Conservation (phyloP, 306 rosid species). For the Begonia loranthoides region DNA sequence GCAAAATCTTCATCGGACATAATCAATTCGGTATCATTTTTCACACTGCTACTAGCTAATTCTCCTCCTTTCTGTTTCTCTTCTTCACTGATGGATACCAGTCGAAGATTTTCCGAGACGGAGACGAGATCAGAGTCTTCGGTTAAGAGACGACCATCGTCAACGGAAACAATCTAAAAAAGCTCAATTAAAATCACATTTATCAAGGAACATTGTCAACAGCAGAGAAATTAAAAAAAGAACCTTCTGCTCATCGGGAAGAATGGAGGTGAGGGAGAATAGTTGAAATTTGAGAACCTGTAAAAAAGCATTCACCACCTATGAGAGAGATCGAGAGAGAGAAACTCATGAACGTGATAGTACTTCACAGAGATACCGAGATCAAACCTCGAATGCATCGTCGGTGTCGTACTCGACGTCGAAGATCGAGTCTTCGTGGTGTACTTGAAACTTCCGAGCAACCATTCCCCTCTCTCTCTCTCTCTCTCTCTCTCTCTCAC, state of each 20-base stretch:
- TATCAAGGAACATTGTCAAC: not conserved
- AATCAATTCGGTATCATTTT: constrained; percentile 12
- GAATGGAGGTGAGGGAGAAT: constrained; percentile 54
- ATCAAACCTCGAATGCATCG: constrained; percentile 54
- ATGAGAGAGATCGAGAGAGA: not conserved
- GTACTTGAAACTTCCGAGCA: constrained; percentile 41
- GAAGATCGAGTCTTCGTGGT: constrained; percentile 32
- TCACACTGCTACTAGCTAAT: constrained; percentile 3
- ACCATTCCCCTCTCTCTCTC: constrained; percentile 25
- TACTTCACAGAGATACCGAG: not conserved
- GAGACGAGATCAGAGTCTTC: constrained; percentile 48
- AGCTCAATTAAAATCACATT: not conserved
- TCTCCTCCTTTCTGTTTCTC: constrained; percentile 7
- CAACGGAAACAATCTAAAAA: constrained; percentile 30
- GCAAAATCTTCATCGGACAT: constrained; percentile 67
- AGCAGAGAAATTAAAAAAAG: not conserved
- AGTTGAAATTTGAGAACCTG: constrained; percentile 67
- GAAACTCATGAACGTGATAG: not conserved
- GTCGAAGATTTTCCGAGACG: constrained; percentile 43
- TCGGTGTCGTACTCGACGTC: constrained; percentile 52
- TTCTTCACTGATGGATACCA: constrained; percentile 29
- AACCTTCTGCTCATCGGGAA: constrained; percentile 72
- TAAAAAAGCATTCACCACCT: not conserved
- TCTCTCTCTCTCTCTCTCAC: not conserved
- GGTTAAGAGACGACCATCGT: constrained; percentile 23